These are phyloP conservation scores for Kuraishia capsulata DNA, from an alignment of 805 yeast species.

Conservation along the genomic window DNA sequence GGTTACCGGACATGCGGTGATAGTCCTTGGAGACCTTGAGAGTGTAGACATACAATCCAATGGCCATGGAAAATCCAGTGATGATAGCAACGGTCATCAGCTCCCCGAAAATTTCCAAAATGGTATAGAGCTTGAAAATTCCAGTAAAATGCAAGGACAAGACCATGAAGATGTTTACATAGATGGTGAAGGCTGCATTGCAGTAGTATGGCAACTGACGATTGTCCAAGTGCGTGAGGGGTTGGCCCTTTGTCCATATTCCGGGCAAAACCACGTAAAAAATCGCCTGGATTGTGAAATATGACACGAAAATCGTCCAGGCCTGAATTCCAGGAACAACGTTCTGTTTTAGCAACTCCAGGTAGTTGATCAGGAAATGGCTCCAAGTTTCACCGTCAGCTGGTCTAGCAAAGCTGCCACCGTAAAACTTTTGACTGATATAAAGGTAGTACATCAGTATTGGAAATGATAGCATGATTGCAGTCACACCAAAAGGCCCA, in stretches of 20 bases:
- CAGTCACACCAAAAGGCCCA: slow-evolving; percentile 80
- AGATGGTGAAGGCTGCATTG: slow-evolving; percentile 83
- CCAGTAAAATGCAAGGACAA: slow-evolving; percentile 65
- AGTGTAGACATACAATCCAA: slow-evolving; percentile 63
- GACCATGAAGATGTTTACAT: slow-evolving; percentile 51
- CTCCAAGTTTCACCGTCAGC: slow-evolving; percentile 40
- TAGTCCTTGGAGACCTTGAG: slow-evolving; percentile 61
- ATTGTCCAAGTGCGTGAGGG: slow-evolving; percentile 70
- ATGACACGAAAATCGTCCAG: slow-evolving; percentile 64
- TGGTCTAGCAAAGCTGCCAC: slow-evolving; percentile 69
- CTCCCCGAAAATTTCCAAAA: slow-evolving; percentile 79
- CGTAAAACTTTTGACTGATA: slow-evolving; percentile 77
- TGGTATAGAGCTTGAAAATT: slow-evolving; percentile 60
- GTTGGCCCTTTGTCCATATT: slow-evolving; percentile 91
- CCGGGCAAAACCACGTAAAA: slow-evolving; percentile 88
- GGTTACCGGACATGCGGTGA: slow-evolving; percentile 88
- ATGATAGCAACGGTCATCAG: slow-evolving; percentile 88
- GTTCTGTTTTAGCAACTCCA: slow-evolving; percentile 33
- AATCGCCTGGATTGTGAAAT: slow-evolving; percentile 56
- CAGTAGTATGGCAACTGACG: slow-evolving; percentile 87
- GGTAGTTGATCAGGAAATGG: slow-evolving; percentile 37
- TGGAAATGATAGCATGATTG: slow-evolving; percentile 93
- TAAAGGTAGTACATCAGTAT: slow-evolving; percentile 94
- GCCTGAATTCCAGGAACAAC: slow-evolving; percentile 54
- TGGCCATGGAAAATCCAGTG: slow-evolving; percentile 63